A percentile compares a stretch with the other conserved stretches of the same genome.
Conservation (phyloP, 2,329 filamentous ascomycete species). For the Trichophyton verrucosum region DNA sequence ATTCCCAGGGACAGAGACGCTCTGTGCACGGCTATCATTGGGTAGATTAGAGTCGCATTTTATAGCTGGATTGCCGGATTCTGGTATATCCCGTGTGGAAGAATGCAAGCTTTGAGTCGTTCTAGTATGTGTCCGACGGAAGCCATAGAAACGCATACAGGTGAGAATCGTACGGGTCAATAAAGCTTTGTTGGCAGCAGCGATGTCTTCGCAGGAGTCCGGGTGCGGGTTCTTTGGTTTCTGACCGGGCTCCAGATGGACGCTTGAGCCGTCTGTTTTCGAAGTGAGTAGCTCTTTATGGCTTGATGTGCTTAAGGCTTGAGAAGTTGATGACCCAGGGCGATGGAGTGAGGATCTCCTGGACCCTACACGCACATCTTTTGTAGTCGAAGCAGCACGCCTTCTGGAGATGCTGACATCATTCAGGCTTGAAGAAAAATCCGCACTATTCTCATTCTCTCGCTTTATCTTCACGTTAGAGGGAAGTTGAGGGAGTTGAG, state of each 20-base stretch:
- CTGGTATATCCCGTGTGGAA: neutral
- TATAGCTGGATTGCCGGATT: slow-evolving; percentile 11
- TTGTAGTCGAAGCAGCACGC: neutral
- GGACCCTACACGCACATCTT: neutral
- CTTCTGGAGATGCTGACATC: neutral
- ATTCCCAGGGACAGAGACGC: neutral
- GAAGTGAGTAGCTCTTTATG: neutral
- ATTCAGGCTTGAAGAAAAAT: neutral
- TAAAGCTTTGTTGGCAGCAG: slow-evolving; percentile 29
- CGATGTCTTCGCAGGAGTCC: slow-evolving; percentile 6
- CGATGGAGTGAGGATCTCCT: neutral
- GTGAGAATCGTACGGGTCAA: slow-evolving; percentile 33
- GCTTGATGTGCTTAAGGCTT: slow-evolving; percentile 4
- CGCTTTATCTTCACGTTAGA: slow-evolving; percentile 25
- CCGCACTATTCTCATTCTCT: slow-evolving; percentile 19
- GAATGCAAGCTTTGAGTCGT: slow-evolving; percentile 10
- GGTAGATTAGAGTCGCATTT: neutral
- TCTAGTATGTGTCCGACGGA: slow-evolving; percentile 22
- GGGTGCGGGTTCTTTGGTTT: neutral
- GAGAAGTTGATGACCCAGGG: neutral
- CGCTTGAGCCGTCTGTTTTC: neutral
- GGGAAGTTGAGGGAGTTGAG: slow-evolving; percentile 10
- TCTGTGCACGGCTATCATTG: neutral
- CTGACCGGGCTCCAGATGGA: neutral
- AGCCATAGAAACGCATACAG: slow-evolving; percentile 34